These are phyloP conservation scores for Taphrina flavorubra DNA, from an alignment of 1,139 yeast species.

Conservation along the genomic window DNA sequence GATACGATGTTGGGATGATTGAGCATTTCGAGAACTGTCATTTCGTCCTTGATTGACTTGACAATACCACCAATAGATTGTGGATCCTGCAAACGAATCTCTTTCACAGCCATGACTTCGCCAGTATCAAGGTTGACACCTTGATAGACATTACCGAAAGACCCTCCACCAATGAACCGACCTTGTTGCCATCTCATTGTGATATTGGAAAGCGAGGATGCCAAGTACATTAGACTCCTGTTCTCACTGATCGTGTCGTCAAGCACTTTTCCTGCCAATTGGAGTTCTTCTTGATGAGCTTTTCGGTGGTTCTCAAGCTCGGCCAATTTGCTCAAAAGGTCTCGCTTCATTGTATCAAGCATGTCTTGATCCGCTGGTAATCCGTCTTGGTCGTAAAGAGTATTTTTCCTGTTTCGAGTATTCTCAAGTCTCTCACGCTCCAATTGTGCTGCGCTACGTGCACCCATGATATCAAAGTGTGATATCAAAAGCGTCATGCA, in stretches of 20 bases:
- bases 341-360: conserved; percentile 62
- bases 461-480: conserved; percentile 98
- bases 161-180: conserved; percentile 89
- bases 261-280: conserved; percentile 80
- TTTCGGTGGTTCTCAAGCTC: conserved; percentile 65
- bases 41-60: conserved; percentile 90
- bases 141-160: conserved; percentile 92
- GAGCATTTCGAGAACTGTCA: conserved; percentile 93
- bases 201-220: conserved; percentile 87
- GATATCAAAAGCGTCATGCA: conserved; percentile 93
- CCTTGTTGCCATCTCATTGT: conserved; percentile 98
- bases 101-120: conserved; percentile 96
- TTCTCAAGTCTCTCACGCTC: conserved; percentile 59
- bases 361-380: conserved; percentile 56
- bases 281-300: conserved; percentile 59
- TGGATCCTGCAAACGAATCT: conserved; percentile 86
- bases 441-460: conserved; percentile 76
- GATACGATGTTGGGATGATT: conserved; percentile 96
- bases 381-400: conserved; percentile 23
- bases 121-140: conserved; percentile 94
- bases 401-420: conserved; percentile 45
- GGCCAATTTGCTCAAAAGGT: conserved; percentile 64
- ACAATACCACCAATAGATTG: conserved; percentile 84
- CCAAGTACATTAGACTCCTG: conserved; percentile 81
- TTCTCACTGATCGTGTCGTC: conserved; percentile 88